phyloP scores from a whole-genome alignment of 2,329 filamentous ascomycete genomes.

The Calonectria pseudoreteaudii region DNA sequence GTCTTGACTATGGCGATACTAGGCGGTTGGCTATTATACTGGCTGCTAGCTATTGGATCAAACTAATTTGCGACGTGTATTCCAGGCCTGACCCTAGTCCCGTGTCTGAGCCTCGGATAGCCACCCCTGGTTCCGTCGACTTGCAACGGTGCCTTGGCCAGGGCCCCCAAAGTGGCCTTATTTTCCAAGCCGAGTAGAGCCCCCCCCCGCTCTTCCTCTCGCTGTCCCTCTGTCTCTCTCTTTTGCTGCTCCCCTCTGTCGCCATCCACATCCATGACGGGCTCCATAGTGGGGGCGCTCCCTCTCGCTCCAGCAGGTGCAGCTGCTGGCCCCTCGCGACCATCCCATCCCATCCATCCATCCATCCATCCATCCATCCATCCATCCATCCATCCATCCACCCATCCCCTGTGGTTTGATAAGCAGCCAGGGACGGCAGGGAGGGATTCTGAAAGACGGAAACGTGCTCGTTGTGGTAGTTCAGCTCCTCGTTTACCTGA shows the following conservation, averaged over 20 bases:
- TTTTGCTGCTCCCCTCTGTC: background rate
- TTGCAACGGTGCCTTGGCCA: slow-evolving; percentile 7
- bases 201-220: background rate
- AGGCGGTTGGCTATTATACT: slow-evolving; percentile 4
- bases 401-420: background rate
- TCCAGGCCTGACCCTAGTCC: background rate
- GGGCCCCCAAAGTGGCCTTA: background rate
- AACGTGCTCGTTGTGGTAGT: background rate
- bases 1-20: background rate
- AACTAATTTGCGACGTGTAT: slow-evolving; percentile 5
- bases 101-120: slow-evolving; percentile 1
- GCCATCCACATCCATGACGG: background rate
- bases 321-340: background rate
- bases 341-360: background rate
- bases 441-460: background rate
- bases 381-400: no score
- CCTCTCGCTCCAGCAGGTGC: background rate
- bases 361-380: no score
- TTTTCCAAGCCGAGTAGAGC: background rate
- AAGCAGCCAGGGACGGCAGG: background rate
- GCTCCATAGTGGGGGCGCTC: background rate
- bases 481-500: background rate
- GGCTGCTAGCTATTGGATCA: slow-evolving; percentile 1
- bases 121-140: background rate
- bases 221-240: background rate